Percentiles rank a stretch among this genome's conserved stretches.
These are phyloP conservation scores for Beta lomatogona DNA, from an alignment of 179 eudicot species.

Conservation along the genomic window DNA sequence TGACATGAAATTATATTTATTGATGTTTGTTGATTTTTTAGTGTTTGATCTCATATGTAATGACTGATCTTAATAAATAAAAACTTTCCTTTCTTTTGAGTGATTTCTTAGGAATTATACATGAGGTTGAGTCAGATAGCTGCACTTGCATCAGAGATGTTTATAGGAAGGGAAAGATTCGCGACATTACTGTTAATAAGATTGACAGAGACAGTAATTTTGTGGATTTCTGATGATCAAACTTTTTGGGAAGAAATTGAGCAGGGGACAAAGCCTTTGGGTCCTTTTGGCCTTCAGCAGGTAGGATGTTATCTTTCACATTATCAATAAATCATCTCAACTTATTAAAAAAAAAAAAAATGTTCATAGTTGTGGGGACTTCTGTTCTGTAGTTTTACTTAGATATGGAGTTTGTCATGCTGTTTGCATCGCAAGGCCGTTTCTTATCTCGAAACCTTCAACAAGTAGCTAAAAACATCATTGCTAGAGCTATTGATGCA, in stretches of 20 bases:
- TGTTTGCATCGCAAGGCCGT: constrained; percentile 92
- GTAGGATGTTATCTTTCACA: constrained; percentile 30
- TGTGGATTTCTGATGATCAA: constrained; percentile 93
- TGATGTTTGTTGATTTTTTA: not conserved
- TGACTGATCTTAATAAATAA: not conserved
- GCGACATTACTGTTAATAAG: constrained; percentile 85
- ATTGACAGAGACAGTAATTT: constrained; percentile 80
- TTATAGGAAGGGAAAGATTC: constrained; percentile 86
- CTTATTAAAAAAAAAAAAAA: no score
- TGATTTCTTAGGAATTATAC: constrained; percentile 69
- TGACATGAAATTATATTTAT: no score
- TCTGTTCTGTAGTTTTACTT: constrained; percentile 69
- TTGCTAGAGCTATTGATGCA: constrained; percentile 78
- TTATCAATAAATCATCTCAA: not conserved
- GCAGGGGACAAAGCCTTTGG: constrained; percentile 62
- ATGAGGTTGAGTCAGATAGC: constrained; percentile 62
- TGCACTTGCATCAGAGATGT: constrained; percentile 75
- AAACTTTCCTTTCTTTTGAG: no score
- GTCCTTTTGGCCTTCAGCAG: constrained; percentile 93
- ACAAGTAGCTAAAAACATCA: constrained; percentile 77
- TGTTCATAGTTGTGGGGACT: not conserved
- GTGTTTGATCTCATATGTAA: no score
- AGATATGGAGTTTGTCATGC: constrained; percentile 97
- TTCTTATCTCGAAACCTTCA: constrained; percentile 88
- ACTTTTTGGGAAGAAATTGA: constrained; percentile 91